Evolutionary conservation across 2,329 filamentous ascomycete genomes (phyloP), one percentile per base, ranked within the genome.

Genomic region (Ascochyta koolunga): DNA sequence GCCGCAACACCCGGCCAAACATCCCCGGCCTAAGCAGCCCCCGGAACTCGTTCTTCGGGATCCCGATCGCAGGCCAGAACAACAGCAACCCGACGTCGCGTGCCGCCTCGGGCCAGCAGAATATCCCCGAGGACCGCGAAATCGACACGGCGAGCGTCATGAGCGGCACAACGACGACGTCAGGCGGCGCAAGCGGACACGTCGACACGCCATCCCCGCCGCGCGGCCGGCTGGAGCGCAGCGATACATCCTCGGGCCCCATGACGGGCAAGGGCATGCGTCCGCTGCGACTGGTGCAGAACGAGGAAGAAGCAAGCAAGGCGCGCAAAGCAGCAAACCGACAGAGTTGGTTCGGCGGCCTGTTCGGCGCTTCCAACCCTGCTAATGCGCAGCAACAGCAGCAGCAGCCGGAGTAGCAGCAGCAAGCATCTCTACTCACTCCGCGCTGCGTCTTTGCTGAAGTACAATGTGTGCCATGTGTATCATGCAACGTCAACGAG

Each of bases 221-320:
- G 2, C 82, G 83, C 50, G 80, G 82, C 44, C 88, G 89, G 77
- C 22, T 54, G 11, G 85, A 75, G 11, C 72, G 76, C 10, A 74
- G 67, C 37, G 64, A 66, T 13, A 66, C 64, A n/a, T n/a, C n/a
- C 11, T 58, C 62, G 3, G 75, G 75, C 13, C 70, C 78, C 16
- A 81, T 82, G 77, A 77, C 78, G 21, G 80, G 80, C 35, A 79
- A 87, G 68, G 95, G 95, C 76, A 87, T 96, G 54, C 84, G 93
- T 31, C 93, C 93, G 6, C 79, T 99, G 61, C 84, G 93, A 15
- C 82, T 99, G 25, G 92, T 98, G 40, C 90, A 95, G 76, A 91
- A 96, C 52, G 77, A 78, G 18, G 73, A 74, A 21, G 69, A 73
- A 36, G 70, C 69, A 2, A 69, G 68, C 38, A 66, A 69, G 47